Base-by-base conservation (phyloP, 2,329 filamentous ascomycete species). In the Leptographium wingfieldii region DNA sequence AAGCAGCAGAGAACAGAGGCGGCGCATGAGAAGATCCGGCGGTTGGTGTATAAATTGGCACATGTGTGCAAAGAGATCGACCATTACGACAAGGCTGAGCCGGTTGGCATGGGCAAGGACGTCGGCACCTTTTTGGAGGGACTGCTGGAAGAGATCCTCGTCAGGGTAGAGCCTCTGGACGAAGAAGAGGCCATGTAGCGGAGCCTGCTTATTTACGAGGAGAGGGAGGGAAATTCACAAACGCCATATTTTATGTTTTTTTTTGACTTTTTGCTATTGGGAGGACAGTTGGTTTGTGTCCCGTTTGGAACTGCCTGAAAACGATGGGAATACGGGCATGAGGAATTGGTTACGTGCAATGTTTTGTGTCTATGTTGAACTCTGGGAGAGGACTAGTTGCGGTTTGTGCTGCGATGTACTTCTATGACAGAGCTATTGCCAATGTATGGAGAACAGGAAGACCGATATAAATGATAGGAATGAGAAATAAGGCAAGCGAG, bases 101-200 rank as follows among this genome's bases (percentile, higher is more conserved):
- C 91, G 6, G 90, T 97, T 12, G 90, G 91, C 1, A 96, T 97
- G 92, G 92, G 91, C 0, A 86, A 90, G 53, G 92, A 92, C 31
- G 91, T 96, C 2, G 85, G 85, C 53, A 90, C 88, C 1, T 95
- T 97, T 66, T 73, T 97, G 9, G 94, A 99, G 71, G 92, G 92
- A 0, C 82, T 97, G 63, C 75, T 99, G 40, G 94, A 99, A 71
- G 94, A 99, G 76, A 87, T 99, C 29, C 76, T 99, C 27, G 91
- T 96, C 43, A 77, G 94, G 60, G 90, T 97, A 16, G 92, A 97
- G 74, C 89, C 92, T 4, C 78, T 91, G 63, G 89, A 94, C 67
- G 88, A 90, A 66, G 82, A 83, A n/a, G 82, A 84, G 59, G 67
- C 73, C 72, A 25, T 43, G 38, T 60, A 58, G n/a, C 33, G 9